These are phyloP conservation scores for Sporothrix globosa DNA, from an alignment of 2,329 filamentous ascomycete genomes.

Conservation along the genomic window DNA sequence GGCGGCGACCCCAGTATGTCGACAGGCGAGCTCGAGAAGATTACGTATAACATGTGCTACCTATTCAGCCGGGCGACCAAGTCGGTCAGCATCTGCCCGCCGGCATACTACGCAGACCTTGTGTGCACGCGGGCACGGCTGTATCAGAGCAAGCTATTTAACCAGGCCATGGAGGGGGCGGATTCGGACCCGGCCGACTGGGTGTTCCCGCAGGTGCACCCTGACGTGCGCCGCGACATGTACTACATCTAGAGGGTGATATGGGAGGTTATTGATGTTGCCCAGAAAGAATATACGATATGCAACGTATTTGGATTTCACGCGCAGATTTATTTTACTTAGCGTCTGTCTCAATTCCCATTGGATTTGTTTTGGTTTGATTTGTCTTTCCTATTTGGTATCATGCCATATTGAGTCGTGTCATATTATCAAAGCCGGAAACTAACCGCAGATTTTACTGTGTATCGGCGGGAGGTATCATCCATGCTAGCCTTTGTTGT, in stretches of 20 bases:
- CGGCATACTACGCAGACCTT: conserved; percentile 88
- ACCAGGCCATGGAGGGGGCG: conserved; percentile 40
- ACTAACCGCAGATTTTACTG: conserved; percentile 28
- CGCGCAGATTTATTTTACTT: background rate
- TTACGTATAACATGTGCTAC: conserved; percentile 82
- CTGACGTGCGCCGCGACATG: conserved; percentile 53
- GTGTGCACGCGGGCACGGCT: conserved; percentile 75
- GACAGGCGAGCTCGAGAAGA: conserved; percentile 69
- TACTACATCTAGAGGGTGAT: conserved; percentile 55
- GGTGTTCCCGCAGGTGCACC: conserved; percentile 46
- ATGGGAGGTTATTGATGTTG: background rate
- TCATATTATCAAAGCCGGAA: background rate
- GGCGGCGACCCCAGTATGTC: conserved; percentile 42
- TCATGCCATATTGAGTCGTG: background rate
- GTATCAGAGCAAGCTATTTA: conserved; percentile 69
- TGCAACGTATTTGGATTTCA: too few relatives aligned
- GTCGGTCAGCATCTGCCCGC: conserved; percentile 82
- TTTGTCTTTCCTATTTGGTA: background rate
- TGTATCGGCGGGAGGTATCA: conserved; percentile 40
- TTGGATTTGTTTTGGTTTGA: conserved; percentile 2
- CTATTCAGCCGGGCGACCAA: conserved; percentile 85
- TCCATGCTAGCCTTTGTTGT: conserved; percentile 5
- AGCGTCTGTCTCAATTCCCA: background rate
- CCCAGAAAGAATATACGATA: too few relatives aligned
- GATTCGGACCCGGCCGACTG: conserved; percentile 55